Percentiles rank a stretch among this genome's conserved stretches.
Conservation (phyloP, 176 grass and related monocot species). For the Alopecurus myosuroides region DNA sequence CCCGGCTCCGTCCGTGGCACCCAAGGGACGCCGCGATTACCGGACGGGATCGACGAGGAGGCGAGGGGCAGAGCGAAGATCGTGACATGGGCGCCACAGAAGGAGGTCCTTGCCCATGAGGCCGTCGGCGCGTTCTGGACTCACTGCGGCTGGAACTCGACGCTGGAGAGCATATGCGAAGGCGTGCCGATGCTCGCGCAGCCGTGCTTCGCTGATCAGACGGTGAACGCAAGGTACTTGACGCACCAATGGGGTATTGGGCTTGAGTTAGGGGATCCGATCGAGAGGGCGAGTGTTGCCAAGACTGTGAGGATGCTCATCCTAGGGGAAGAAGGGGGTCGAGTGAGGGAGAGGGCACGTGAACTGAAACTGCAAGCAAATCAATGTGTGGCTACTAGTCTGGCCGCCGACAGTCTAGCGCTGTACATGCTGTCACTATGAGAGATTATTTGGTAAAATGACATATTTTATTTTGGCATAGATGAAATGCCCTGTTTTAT, state of each 20-base stretch:
- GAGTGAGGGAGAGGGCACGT: background rate
- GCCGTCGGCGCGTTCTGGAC: conserved; percentile 24
- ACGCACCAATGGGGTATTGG: conserved; percentile 25
- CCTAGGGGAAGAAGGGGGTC: background rate
- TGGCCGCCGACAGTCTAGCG: background rate
- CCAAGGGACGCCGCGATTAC: background rate
- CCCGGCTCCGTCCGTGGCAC: background rate
- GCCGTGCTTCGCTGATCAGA: conserved; percentile 32
- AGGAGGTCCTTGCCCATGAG: conserved; percentile 23
- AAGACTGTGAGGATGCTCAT: conserved; percentile 12
- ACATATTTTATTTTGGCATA: no score
- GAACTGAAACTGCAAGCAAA: background rate
- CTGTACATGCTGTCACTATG: background rate
- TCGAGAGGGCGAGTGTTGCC: background rate
- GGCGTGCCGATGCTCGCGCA: conserved; percentile 39
- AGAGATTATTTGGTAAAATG: no score
- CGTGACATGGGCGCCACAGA: conserved; percentile 35
- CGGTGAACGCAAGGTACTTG: conserved; percentile 38
- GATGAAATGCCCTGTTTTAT: no score
- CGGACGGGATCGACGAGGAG: background rate
- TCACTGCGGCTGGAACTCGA: conserved; percentile 82
- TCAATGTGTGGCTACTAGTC: background rate
- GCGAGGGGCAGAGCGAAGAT: background rate
- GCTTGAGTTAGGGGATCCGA: background rate
- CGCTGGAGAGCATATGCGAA: conserved; percentile 29